Evolutionary conservation across 176 grass and related monocot species (phyloP), one percentile per base, ranked within the genome.

Genomic region (Calamus simplicifolius): DNA sequence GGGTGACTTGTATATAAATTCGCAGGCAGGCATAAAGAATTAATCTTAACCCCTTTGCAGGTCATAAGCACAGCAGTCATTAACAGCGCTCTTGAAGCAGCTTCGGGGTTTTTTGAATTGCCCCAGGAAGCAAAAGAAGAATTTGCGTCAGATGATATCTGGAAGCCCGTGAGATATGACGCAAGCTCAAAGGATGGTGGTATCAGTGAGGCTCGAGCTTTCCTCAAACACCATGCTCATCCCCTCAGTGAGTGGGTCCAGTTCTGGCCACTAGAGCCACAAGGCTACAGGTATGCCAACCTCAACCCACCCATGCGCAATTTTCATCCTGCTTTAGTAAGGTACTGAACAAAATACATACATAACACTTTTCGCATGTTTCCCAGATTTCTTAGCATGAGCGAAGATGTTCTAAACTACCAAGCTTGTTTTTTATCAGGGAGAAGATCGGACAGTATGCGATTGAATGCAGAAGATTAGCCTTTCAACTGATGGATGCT

Each of bases 171-270:
- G 69, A 83, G 86, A 57, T 89, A 95, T 54, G 75, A 84, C 21
- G 81, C 73, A 1, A 79, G 59, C n/a, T 73, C 69, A 16, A 49
- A 56, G 53, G 77, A 72, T 13, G 72, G n/a, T n/a, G n/a, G 76
- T 16, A 75, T 67, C 43, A 70, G 65, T 43, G 73, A 57, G 57
- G 68, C 63, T 17, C 78, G 90, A 54, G 67, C 64, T 15, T 81
- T 95, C 51, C 67, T 95, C 13, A 95, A n/a, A 74, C 90, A 89
- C 55, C 84, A 87, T 1, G 86, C 86, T 4, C 82, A 89, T 35
- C 85, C 90, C 27, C 67, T 89, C 2, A 15, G 64, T 2, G 55
- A 87, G 19, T 95, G 85, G 90, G 52, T 79, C 61, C 38, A 62
- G 2, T 55, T 63, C 52, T 95, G 86, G 90, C 90, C 86, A 21